Evolutionary conservation across 768 basidiomycete species (phyloP).

Genomic region (Mycena belliarum): DNA sequence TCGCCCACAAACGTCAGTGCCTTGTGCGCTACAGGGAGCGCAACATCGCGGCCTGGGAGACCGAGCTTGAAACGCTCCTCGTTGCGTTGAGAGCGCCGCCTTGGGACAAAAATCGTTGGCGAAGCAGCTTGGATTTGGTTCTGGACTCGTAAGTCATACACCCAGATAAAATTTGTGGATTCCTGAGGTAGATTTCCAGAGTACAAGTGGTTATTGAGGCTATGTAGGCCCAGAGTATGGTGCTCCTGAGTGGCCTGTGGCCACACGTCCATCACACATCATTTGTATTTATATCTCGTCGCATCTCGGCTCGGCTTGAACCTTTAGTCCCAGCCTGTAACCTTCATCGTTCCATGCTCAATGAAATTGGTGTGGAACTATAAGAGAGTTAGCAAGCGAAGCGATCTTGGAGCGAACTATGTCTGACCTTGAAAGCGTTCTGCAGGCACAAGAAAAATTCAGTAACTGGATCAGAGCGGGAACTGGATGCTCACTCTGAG

Average conservation of each 20-base stretch:
- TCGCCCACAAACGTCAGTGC: background rate
- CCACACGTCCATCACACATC: no score
- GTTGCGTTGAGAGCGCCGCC: constrained; percentile 1
- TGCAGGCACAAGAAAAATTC: background rate
- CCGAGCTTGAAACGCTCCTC: constrained; percentile 11
- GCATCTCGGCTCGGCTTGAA: no score
- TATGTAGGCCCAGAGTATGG: no score
- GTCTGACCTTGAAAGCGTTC: constrained; percentile 28
- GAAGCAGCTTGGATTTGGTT: constrained; percentile 1
- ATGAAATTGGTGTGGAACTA: constrained; percentile 32
- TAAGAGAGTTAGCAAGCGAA: background rate
- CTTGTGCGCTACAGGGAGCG: background rate
- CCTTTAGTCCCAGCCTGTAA: constrained; percentile 42
- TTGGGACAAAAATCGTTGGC: constrained; percentile 15
- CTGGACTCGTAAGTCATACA: constrained; percentile 15
- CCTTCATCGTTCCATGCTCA: constrained; percentile 42
- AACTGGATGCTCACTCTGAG: constrained; percentile 34
- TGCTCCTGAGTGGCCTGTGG: no score
- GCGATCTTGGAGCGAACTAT: background rate
- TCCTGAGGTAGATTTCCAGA: background rate
- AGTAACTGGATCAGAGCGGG: background rate
- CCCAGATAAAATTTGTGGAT: background rate
- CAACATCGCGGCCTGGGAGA: constrained; percentile 10
- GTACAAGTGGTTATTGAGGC: constrained; percentile 8
- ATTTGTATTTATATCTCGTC: no score